Evolutionary conservation across 345 rosid genomes (phyloP).

Genomic region (Citropsis articulata): DNA sequence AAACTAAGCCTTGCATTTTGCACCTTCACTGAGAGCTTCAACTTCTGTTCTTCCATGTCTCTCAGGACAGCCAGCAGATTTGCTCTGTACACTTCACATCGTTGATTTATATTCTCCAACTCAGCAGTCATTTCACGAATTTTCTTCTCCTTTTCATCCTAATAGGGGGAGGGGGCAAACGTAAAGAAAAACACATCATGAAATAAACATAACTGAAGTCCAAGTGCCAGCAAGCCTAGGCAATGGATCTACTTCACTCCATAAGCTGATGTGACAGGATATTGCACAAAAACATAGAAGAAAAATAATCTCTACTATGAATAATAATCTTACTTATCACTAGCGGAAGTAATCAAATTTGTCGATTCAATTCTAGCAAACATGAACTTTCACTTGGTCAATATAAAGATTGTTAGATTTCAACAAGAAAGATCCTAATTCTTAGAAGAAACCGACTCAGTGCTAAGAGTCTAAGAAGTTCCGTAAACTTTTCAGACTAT

Average conservation of each 20-base stretch:
- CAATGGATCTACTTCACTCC: neutral
- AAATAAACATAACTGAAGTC: neutral
- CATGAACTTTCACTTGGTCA: neutral
- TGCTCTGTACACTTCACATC: conserved; percentile 68
- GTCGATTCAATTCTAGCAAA: too few relatives aligned
- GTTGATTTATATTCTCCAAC: conserved; percentile 57
- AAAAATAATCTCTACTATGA: neutral
- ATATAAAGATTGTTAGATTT: neutral
- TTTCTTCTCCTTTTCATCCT: conserved; percentile 74
- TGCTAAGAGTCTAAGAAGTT: neutral
- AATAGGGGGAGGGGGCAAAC: neutral
- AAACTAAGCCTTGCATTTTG: conserved; percentile 79
- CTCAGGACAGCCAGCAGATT: conserved; percentile 66
- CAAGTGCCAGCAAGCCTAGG: neutral
- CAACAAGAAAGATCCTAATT: neutral
- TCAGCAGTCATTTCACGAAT: conserved; percentile 56
- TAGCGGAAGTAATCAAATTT: too few relatives aligned
- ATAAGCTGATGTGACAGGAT: neutral
- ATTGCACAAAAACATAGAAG: neutral
- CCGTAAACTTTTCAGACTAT: neutral
- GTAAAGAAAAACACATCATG: neutral
- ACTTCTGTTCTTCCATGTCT: conserved; percentile 88
- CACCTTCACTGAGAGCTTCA: conserved; percentile 77
- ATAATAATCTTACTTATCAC: neutral
- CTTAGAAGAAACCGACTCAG: neutral